Percentiles rank a stretch among this genome's conserved stretches.
These are phyloP conservation scores for Pseudognaphalium luteoalbum DNA, from an alignment of 129 eudicot genomes.

Conservation along the genomic window DNA sequence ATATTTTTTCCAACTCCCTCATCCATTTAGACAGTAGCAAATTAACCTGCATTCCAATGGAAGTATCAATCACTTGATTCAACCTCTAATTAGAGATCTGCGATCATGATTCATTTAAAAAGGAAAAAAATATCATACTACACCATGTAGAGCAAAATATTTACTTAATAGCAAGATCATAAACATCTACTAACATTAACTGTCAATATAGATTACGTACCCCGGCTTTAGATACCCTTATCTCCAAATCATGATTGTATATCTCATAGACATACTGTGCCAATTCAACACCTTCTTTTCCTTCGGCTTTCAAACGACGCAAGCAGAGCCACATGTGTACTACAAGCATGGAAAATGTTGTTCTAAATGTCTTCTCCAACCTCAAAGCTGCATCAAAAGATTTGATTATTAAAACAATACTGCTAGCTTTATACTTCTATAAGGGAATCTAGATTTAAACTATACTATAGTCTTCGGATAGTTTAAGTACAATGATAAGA, in stretches of 20 bases:
- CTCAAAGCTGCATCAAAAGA: conserved; percentile 57
- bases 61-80: neutral
- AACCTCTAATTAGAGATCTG: neutral
- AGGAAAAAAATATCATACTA: no score
- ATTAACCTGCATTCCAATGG: conserved; percentile 57
- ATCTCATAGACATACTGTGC: conserved; percentile 82
- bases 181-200: neutral
- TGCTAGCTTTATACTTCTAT: neutral
- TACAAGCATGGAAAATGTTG: conserved; percentile 74
- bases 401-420: conserved; percentile 3
- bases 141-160: no score
- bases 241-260: conserved; percentile 81
- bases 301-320: conserved; percentile 75
- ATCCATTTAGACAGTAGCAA: conserved; percentile 75
- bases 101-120: neutral
- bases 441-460: neutral
- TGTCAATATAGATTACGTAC: conserved; percentile 40
- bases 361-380: conserved; percentile 88
- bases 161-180: no score
- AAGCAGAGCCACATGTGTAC: conserved; percentile 93
- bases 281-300: conserved; percentile 75
- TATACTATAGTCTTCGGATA: neutral
- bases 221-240: conserved; percentile 86
- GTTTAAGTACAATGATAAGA: no score
- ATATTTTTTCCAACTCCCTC: conserved; percentile 87